These are phyloP conservation scores for Obelidium mucronatum DNA, from an alignment of 192 early-diverging fungal species.

Conservation along the genomic window DNA sequence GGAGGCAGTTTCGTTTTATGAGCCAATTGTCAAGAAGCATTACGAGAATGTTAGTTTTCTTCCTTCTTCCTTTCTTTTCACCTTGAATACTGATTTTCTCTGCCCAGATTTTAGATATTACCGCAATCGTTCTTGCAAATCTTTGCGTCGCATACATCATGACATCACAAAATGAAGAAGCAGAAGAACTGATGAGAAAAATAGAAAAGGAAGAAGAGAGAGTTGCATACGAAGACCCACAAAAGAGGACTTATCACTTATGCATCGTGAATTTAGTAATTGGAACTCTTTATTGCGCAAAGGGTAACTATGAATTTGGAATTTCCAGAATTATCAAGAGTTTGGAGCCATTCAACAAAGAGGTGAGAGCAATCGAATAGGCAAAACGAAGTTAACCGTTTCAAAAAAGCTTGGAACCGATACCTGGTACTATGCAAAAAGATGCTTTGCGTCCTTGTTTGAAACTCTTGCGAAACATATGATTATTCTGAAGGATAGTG, in stretches of 20 bases:
- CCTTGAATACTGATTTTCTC: too few species aligned
- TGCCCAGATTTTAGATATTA: constrained; percentile 61
- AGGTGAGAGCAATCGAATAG: constrained; percentile 45
- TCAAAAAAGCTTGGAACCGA: constrained; percentile 64
- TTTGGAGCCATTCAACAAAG: constrained; percentile 71
- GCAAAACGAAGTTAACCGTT: constrained; percentile 10
- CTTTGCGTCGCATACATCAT: constrained; percentile 72
- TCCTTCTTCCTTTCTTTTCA: background rate
- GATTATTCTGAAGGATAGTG: constrained; percentile 69
- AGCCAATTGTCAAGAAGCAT: constrained; percentile 69
- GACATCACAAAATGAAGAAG: constrained; percentile 73
- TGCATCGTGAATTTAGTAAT: constrained; percentile 74
- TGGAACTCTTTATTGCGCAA: constrained; percentile 72
- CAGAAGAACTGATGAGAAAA: constrained; percentile 70
- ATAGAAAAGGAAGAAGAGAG: constrained; percentile 75
- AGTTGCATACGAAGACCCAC: constrained; percentile 62
- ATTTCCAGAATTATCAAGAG: constrained; percentile 71
- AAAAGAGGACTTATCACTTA: constrained; percentile 65
- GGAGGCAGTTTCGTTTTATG: constrained; percentile 72
- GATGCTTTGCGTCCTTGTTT: constrained; percentile 65
- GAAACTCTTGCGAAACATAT: constrained; percentile 74
- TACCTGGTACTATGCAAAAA: constrained; percentile 73
- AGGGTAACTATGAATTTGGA: constrained; percentile 74
- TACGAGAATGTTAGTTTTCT: constrained; percentile 61
- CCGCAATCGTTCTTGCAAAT: constrained; percentile 71